Conservation (phyloP, 306 rosid species). For the Cicer bijugum region DNA sequence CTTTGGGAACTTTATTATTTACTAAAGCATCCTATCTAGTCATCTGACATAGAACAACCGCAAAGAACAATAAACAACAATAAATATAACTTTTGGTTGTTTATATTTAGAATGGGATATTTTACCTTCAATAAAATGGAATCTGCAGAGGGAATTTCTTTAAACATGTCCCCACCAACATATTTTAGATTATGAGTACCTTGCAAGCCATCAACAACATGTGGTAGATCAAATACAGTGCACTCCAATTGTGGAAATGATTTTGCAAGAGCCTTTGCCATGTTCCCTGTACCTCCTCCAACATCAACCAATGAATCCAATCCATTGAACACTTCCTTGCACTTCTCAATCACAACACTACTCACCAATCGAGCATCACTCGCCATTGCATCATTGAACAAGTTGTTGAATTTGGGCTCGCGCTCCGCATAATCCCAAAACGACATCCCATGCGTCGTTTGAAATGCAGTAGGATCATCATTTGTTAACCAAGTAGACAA, state of each 20-base stretch:
- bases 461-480: conserved; percentile 24
- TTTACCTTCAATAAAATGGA: conserved; percentile 27
- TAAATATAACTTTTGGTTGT: no score
- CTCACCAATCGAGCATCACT: conserved; percentile 21
- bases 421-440: conserved; percentile 1
- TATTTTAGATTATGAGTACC: not conserved
- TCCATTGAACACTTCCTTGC: not conserved
- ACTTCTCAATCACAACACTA: conserved; percentile 35
- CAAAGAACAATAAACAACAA: no score
- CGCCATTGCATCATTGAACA: conserved; percentile 36
- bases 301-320: conserved; percentile 46
- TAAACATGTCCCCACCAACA: conserved; percentile 17
- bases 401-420: not conserved
- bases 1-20: no score
- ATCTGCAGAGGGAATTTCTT: not conserved
- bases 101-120: no score
- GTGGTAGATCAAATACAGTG: conserved; percentile 5
- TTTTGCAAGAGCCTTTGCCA: conserved; percentile 39
- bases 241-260: conserved; percentile 22
- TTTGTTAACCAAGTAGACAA: conserved; percentile 30
- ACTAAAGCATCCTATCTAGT: no score
- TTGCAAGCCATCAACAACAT: conserved; percentile 6
- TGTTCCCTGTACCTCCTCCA: conserved; percentile 45
- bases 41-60: no score
- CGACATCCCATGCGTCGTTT: not conserved